Percentiles rank a stretch among this genome's conserved stretches.
phyloP scores from a whole-genome alignment of 176 grass and related monocot species.

The Zoysia japonica region DNA sequence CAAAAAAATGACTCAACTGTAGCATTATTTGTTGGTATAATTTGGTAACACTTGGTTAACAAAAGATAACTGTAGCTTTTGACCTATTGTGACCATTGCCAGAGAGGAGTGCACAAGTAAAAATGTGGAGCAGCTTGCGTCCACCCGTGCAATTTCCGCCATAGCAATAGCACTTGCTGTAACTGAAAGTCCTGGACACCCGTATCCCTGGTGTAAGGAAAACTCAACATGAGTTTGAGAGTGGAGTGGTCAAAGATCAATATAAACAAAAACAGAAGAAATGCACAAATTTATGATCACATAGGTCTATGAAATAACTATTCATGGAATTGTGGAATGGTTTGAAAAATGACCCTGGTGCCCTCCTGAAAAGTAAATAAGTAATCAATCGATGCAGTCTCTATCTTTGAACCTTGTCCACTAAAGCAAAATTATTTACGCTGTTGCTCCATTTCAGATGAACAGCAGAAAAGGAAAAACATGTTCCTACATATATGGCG shows the following conservation, averaged over 20 bases:
- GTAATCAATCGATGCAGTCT: no score
- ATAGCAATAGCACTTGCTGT: constrained; percentile 62
- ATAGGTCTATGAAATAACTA: background rate
- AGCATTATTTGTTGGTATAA: background rate
- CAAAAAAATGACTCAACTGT: background rate
- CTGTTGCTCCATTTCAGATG: background rate
- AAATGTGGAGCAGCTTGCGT: constrained; percentile 77
- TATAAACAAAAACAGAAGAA: constrained; percentile 9
- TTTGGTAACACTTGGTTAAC: background rate
- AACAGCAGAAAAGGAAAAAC: background rate
- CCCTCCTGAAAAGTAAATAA: background rate
- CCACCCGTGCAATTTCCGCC: constrained; percentile 71
- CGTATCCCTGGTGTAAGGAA: constrained; percentile 56
- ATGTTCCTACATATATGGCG: background rate
- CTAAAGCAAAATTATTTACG: background rate
- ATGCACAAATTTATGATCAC: background rate
- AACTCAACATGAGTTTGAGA: background rate
- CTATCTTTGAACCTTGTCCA: background rate
- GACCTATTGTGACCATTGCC: constrained; percentile 78
- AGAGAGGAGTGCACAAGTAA: constrained; percentile 79
- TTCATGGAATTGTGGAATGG: background rate
- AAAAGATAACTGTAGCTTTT: background rate
- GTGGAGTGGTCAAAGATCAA: background rate
- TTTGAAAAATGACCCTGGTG: background rate
- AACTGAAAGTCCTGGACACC: constrained; percentile 64